A percentile compares a stretch with the other conserved stretches of the same genome.
Conservation (phyloP, 345 rosid species). For the Melastoma malabathricum region DNA sequence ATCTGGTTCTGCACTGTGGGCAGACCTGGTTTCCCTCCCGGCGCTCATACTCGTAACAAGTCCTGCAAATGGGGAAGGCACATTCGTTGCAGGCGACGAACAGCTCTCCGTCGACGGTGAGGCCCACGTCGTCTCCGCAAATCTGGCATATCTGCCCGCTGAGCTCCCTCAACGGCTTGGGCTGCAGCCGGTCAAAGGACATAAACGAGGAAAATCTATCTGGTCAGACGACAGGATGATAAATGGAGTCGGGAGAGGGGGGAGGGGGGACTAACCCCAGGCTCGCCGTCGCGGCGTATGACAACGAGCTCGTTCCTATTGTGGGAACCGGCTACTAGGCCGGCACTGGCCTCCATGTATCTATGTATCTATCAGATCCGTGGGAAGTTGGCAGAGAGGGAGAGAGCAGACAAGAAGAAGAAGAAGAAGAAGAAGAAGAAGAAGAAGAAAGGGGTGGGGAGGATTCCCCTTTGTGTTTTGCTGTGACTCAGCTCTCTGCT, state of each 20-base stretch:
- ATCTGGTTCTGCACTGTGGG: slow-evolving; percentile 90
- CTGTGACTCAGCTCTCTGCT: no score
- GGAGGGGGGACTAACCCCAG: slow-evolving; percentile 46
- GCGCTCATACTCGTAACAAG: slow-evolving; percentile 87
- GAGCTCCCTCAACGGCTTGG: slow-evolving; percentile 49
- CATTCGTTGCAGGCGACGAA: slow-evolving; percentile 96
- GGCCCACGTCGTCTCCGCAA: slow-evolving; percentile 80
- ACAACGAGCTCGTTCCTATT: slow-evolving; percentile 79
- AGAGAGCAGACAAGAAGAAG: no score
- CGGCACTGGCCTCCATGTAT: slow-evolving; percentile 54
- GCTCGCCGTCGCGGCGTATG: slow-evolving; percentile 66
- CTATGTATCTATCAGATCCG: no score
- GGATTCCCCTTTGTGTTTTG: no score
- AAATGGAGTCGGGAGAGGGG: neutral
- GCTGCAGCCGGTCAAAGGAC: slow-evolving; percentile 23
- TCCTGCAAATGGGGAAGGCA: slow-evolving; percentile 91
- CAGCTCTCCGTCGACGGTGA: slow-evolving; percentile 56
- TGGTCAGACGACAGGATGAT: neutral
- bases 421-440: no score
- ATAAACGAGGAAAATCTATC: neutral
- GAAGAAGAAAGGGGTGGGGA: no score
- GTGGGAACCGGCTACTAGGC: slow-evolving; percentile 90
- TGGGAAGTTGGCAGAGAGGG: no score
- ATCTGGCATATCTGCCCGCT: slow-evolving; percentile 82
- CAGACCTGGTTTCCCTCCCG: slow-evolving; percentile 88